Conservation (phyloP, 2,329 filamentous ascomycete genomes). For the Aspergillus clavatus region DNA sequence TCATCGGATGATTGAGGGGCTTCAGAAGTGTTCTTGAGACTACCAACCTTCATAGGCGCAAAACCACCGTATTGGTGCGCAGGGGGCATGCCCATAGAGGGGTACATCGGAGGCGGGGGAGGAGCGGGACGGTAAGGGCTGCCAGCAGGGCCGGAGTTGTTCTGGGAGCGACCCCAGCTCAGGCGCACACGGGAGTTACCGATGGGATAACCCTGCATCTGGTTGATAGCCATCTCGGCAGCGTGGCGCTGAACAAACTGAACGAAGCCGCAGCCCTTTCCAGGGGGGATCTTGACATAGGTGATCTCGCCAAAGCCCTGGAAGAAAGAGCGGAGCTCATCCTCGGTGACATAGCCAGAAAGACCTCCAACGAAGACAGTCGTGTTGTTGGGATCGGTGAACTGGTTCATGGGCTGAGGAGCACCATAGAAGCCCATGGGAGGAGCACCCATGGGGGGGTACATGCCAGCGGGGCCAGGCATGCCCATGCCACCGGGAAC, state of each 20-base stretch:
- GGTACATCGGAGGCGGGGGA: constrained; percentile 64
- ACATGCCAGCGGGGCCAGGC: constrained; percentile 58
- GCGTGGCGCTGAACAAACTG: constrained; percentile 99
- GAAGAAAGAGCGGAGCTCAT: constrained; percentile 99
- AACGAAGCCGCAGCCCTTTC: constrained; percentile 98
- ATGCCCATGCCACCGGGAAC: constrained; percentile 49
- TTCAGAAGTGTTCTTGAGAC: constrained; percentile 21
- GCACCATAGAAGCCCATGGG: constrained; percentile 62
- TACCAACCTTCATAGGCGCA: constrained; percentile 61
- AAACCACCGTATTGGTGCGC: constrained; percentile 59
- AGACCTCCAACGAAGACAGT: constrained; percentile 97
- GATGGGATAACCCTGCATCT: constrained; percentile 99
- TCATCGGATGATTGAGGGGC: constrained; percentile 6
- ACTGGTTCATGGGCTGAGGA: constrained; percentile 93
- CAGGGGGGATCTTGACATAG: constrained; percentile 98
- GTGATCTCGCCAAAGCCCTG: constrained; percentile 99
- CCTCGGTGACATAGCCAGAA: constrained; percentile 96
- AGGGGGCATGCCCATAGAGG: constrained; percentile 64
- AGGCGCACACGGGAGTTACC: constrained; percentile 96
- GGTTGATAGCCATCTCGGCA: constrained; percentile 99
- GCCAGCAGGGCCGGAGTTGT: constrained; percentile 94
- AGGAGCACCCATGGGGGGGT: constrained; percentile 62
- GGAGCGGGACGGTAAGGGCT: constrained; percentile 96
- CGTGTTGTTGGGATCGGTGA: constrained; percentile 99
- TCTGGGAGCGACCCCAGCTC: constrained; percentile 96